Evolutionary conservation across 129 eudicot genomes (phyloP).

Genomic region (Tagetes patula): DNA sequence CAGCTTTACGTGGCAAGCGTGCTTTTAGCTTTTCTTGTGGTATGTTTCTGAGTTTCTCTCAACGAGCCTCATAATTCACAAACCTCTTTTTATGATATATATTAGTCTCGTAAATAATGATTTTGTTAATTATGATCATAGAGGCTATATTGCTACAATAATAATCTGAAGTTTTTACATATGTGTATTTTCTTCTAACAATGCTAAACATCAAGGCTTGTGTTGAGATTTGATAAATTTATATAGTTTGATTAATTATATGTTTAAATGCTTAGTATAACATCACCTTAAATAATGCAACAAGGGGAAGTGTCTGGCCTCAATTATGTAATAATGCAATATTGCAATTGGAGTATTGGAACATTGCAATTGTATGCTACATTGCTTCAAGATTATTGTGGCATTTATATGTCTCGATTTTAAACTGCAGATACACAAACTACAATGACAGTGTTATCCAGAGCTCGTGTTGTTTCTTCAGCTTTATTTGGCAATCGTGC

Average conservation of each 20-base stretch:
- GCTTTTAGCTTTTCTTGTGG: constrained; percentile 33
- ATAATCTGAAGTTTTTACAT: too few species aligned
- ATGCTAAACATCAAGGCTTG: too few species aligned
- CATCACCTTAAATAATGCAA: not conserved
- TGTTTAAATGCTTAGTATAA: too few species aligned
- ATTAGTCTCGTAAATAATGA: not conserved
- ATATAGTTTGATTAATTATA: too few species aligned
- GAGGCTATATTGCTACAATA: too few species aligned
- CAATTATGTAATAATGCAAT: not conserved
- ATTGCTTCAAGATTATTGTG: not conserved
- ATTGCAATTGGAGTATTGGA: not conserved
- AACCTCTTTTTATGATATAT: not conserved
- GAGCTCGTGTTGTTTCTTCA: constrained; percentile 34
- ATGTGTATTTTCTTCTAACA: too few species aligned
- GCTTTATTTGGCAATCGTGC: constrained; percentile 28
- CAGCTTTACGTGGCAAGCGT: constrained; percentile 29
- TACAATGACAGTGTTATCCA: constrained; percentile 28
- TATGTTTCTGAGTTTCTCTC: constrained; percentile 22
- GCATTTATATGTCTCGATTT: constrained; percentile 2
- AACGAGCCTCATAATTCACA: not conserved
- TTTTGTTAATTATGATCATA: constrained; percentile 1
- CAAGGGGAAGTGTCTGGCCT: not conserved
- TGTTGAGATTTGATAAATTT: too few species aligned
- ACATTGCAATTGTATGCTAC: not conserved
- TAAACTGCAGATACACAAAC: constrained; percentile 10